phyloP scores from a whole-genome alignment of 2,329 filamentous ascomycete species.

The Didymosphaeria variabile region DNA sequence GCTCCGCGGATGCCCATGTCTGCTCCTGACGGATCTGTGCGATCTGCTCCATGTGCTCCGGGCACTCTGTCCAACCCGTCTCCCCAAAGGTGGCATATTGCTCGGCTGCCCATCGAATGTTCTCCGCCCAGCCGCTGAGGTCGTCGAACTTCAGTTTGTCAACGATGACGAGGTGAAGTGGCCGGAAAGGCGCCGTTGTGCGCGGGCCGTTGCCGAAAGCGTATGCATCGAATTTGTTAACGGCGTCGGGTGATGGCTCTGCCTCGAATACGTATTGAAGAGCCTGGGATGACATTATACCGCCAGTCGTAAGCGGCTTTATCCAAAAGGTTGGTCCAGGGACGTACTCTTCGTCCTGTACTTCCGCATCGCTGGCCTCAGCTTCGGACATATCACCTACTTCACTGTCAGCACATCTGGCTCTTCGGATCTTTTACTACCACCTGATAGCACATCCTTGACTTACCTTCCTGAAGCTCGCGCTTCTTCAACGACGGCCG shows the following conservation, averaged over 20 bases:
- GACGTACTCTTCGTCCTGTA: not conserved
- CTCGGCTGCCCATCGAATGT: slow-evolving; percentile 33
- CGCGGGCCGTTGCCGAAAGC: slow-evolving; percentile 31
- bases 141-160: slow-evolving; percentile 23
- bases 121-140: slow-evolving; percentile 35
- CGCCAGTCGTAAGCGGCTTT: not conserved
- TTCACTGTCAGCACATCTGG: not conserved
- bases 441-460: not conserved
- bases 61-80: slow-evolving; percentile 34
- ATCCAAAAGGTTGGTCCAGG: not conserved
- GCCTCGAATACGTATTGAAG: not conserved
- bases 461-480: not conserved
- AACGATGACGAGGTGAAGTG: slow-evolving; percentile 23
- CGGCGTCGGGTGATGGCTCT: not conserved
- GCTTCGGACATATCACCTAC: not conserved
- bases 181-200: slow-evolving; percentile 26
- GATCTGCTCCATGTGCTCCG: slow-evolving; percentile 36
- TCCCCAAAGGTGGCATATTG: slow-evolving; percentile 23
- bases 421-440: too few relatives aligned
- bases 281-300: not conserved
- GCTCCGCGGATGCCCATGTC: slow-evolving; percentile 31
- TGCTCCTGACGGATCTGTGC: slow-evolving; percentile 23
- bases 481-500: not conserved
- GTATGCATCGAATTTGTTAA: slow-evolving; percentile 13
- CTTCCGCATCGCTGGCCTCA: not conserved